A percentile compares a stretch with the other conserved stretches of the same genome.
These are phyloP conservation scores for Aspergillus fischeri DNA, from an alignment of 2,329 filamentous ascomycete species.

Conservation along the genomic window DNA sequence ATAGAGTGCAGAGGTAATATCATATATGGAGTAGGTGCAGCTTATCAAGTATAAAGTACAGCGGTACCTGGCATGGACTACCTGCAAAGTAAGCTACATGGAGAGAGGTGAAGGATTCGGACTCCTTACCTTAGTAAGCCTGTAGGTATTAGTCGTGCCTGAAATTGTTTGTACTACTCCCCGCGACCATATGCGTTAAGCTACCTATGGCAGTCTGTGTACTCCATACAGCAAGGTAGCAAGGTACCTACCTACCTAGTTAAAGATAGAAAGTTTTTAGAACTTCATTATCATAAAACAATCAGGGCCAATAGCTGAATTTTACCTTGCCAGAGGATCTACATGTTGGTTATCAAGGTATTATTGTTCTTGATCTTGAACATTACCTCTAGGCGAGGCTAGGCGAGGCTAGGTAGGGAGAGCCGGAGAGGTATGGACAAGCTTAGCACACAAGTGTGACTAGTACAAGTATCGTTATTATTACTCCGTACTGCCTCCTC, in stretches of 20 bases:
- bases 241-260: no score
- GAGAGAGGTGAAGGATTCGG: neutral
- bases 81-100: neutral
- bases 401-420: neutral
- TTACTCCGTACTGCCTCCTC: neutral
- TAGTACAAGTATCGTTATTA: neutral
- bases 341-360: neutral
- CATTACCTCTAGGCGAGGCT: neutral
- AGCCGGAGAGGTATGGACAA: neutral
- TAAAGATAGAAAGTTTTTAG: no score
- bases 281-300: no score
- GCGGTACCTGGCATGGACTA: neutral
- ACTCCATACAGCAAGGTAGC: no score
- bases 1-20: neutral
- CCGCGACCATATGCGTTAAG: neutral
- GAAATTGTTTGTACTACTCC: neutral
- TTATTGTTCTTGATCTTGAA: neutral
- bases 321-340: neutral
- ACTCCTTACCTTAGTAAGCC: neutral
- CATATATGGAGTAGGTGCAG: neutral
- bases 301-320: neutral
- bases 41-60: neutral
- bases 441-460: neutral
- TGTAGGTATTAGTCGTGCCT: neutral
- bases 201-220: neutral